These are phyloP conservation scores for Paecilomyces fulvus DNA, from an alignment of 2,329 filamentous ascomycete species.

Conservation along the genomic window DNA sequence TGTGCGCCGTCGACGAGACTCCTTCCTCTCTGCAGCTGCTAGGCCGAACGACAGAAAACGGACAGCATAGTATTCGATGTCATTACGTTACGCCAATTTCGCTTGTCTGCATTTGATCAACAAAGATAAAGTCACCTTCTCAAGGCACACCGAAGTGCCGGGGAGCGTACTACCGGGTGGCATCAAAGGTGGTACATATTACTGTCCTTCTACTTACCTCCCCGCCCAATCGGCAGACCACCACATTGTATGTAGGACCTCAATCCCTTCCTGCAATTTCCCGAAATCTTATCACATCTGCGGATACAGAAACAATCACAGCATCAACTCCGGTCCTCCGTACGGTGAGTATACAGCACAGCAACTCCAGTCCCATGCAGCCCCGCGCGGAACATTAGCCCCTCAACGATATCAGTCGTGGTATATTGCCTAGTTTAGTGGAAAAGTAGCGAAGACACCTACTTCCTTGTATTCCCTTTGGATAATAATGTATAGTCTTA, in stretches of 20 bases:
- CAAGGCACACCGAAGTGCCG: neutral
- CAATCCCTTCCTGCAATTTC: neutral
- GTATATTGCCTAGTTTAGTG: neutral
- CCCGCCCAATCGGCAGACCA: neutral
- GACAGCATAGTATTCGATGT: neutral
- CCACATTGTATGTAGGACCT: neutral
- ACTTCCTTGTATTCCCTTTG: neutral
- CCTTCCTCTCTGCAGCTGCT: neutral
- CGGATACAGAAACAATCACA: neutral
- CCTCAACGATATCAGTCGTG: neutral
- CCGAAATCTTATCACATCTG: neutral
- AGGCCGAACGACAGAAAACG: neutral
- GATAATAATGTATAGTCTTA: neutral
- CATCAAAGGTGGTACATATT: neutral
- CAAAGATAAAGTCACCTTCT: neutral
- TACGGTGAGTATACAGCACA: neutral
- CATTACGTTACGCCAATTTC: neutral
- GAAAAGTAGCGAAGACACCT: neutral
- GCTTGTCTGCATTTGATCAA: neutral
- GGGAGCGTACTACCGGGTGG: neutral
- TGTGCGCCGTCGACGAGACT: neutral
- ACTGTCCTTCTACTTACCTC: neutral
- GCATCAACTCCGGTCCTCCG: neutral
- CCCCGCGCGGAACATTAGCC: neutral
- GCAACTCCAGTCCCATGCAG: neutral